Conservation (phyloP, 768 basidiomycete genomes). For the Collybiopsis confluens region DNA sequence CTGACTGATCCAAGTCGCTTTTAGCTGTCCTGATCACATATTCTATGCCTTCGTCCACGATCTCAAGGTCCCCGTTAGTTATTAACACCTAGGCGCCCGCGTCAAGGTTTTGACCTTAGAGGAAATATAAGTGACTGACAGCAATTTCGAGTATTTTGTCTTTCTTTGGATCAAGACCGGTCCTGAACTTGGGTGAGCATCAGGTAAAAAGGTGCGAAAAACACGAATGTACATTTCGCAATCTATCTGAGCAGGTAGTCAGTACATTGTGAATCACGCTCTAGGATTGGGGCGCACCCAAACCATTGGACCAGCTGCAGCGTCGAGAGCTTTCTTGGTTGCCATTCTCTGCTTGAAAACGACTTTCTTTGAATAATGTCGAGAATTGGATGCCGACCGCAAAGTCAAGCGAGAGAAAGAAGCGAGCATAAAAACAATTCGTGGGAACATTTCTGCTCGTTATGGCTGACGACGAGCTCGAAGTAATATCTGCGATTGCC, state of each 20-base stretch:
- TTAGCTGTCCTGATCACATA: slow-evolving; percentile 76
- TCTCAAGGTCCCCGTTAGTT: slow-evolving; percentile 77
- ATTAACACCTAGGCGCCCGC: slow-evolving; percentile 62
- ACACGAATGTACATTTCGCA: slow-evolving; percentile 59
- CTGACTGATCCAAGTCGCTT: slow-evolving; percentile 64
- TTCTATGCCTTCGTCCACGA: slow-evolving; percentile 77
- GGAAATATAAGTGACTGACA: slow-evolving; percentile 28
- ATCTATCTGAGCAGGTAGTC: slow-evolving; percentile 53
- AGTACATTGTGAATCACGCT: too few species aligned
- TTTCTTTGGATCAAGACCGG: slow-evolving; percentile 61
- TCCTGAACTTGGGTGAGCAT: slow-evolving; percentile 28
- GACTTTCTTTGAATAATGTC: neutral
- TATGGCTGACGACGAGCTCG: neutral
- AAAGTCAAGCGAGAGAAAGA: neutral
- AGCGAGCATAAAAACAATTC: neutral
- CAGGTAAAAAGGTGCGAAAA: neutral
- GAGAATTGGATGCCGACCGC: neutral
- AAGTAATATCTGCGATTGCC: neutral
- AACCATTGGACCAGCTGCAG: slow-evolving; percentile 60
- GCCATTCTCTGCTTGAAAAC: neutral
- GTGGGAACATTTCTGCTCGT: neutral
- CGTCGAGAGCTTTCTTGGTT: neutral
- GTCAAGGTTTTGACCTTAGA: neutral
- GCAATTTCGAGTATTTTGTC: slow-evolving; percentile 82
- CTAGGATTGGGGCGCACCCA: slow-evolving; percentile 33